These are phyloP conservation scores for Ramaria sp. DNA, from an alignment of 768 basidiomycete species.

Conservation along the genomic window DNA sequence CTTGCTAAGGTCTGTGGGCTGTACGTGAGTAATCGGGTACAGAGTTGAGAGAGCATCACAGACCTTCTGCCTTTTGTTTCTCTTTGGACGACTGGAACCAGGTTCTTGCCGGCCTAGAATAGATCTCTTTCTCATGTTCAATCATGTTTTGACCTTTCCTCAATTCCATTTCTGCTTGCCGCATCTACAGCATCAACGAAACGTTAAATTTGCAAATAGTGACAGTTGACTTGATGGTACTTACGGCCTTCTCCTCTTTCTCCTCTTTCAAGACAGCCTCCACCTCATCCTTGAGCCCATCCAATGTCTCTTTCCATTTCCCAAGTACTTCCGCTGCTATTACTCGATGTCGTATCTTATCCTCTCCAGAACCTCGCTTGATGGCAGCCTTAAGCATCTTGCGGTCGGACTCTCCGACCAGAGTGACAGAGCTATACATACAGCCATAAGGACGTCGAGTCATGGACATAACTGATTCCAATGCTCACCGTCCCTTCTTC, in stretches of 20 bases:
- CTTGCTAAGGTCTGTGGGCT: constrained; percentile 57
- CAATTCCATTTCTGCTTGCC: constrained; percentile 91
- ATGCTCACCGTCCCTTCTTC: constrained; percentile 70
- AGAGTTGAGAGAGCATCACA: constrained; percentile 5
- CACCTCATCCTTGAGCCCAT: constrained; percentile 65
- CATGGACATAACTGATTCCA: not conserved
- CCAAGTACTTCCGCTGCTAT: constrained; percentile 65
- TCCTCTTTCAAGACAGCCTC: constrained; percentile 77
- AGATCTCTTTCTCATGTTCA: constrained; percentile 87
- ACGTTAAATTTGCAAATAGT: constrained; percentile 12
- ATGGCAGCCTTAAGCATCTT: constrained; percentile 95
- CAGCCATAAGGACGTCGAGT: not conserved
- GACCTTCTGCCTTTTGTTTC: constrained; percentile 73
- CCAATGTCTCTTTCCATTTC: constrained; percentile 61
- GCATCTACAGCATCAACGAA: constrained; percentile 43
- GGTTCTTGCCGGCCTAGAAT: constrained; percentile 86
- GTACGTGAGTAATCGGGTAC: constrained; percentile 2
- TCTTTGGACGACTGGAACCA: constrained; percentile 94
- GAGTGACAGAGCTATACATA: constrained; percentile 66
- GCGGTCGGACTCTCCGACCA: constrained; percentile 92
- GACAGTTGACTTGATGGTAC: constrained; percentile 12
- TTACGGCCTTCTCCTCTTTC: constrained; percentile 86
- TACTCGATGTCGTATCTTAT: constrained; percentile 82
- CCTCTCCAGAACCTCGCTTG: constrained; percentile 69
- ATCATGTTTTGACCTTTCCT: constrained; percentile 93